Base-by-base conservation (phyloP, 2,329 filamentous ascomycete genomes). In the Claviceps sp. region DNA sequence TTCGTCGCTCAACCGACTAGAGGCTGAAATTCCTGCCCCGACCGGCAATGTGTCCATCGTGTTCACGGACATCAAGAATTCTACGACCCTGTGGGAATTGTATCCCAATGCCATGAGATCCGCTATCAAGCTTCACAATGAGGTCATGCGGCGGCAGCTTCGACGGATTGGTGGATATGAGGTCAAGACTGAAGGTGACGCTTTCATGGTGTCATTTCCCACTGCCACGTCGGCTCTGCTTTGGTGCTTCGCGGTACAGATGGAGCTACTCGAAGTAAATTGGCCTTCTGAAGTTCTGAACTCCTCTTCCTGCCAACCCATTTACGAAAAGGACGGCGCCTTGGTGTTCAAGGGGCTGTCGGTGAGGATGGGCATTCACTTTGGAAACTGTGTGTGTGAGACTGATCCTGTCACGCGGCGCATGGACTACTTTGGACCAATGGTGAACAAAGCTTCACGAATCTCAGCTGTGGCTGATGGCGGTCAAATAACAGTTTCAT, bases 21-120 rank as follows among this genome's bases (percentile, higher is more conserved):
- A 93, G 58, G 84, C 86, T 50, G 91, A 95, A 69, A 90, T 97
- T 48, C 86, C 91, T 55, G 88, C 93, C 13, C 93, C 93, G 0
- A 88, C 84, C 1, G 91, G 91, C 47, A 88, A 95, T 61, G 82
- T 97, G 48, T 86, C 88, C 43, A 88, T 98, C 62, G 89, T 95
- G 48, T 98, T 98, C 66, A 98, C 93, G 0, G 93, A 98, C 71
- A 98, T 98, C 76, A 97, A 97, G 74, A 95, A 91, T 70, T 97
- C 91, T 24, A 98, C 93, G 1, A 82, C 87, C 41, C 74, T 98
- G 6, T 98, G 93, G 93, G 93, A 98, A 68, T 89, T 88, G 51
- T 94, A 91, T 64, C 88, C 90, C 0, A 86, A 86, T 55, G 90
- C 93, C 20, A 98, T 98, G 93, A 81, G 91, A 61, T 91, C 90